These are phyloP conservation scores for Plasmodium gallinaceum DNA, from an alignment of 169 alveolate genomes.

Conservation along the genomic window DNA sequence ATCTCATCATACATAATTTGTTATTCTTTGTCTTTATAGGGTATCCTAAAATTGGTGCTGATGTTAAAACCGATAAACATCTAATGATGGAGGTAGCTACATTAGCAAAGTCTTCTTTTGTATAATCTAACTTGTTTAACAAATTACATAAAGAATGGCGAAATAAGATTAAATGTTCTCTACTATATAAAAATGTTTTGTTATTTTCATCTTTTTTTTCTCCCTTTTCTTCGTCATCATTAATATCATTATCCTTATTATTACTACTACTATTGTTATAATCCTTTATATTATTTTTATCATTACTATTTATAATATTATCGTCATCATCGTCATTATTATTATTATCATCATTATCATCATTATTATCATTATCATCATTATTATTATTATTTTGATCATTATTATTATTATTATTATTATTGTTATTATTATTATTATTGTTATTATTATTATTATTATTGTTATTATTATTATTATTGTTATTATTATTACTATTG, in stretches of 20 bases:
- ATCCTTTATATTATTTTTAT: neutral
- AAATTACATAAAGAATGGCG: slow-evolving; percentile 48
- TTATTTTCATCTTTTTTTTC: slow-evolving; percentile 36
- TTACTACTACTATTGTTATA: neutral
- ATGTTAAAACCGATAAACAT: slow-evolving; percentile 70
- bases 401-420: neutral
- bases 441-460: neutral
- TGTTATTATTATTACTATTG: slow-evolving; percentile 16
- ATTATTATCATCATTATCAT: neutral
- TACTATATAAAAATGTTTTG: slow-evolving; percentile 34
- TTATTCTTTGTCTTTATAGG: slow-evolving; percentile 70
- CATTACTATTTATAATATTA: too few species aligned
- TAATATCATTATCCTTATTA: neutral
- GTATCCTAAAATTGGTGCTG: slow-evolving; percentile 75
- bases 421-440: neutral
- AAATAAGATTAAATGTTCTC: slow-evolving; percentile 56
- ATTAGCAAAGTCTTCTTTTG: slow-evolving; percentile 61
- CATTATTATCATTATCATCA: neutral
- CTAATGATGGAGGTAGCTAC: slow-evolving; percentile 69
- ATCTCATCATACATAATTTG: slow-evolving; percentile 53
- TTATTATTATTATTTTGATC: neutral
- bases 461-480: neutral
- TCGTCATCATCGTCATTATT: too few species aligned
- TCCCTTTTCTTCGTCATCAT: slow-evolving; percentile 37
- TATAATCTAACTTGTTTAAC: slow-evolving; percentile 54